Evolutionary conservation across 2,329 filamentous ascomycete species (phyloP).

Genomic region (Pseudopithomyces maydicus): DNA sequence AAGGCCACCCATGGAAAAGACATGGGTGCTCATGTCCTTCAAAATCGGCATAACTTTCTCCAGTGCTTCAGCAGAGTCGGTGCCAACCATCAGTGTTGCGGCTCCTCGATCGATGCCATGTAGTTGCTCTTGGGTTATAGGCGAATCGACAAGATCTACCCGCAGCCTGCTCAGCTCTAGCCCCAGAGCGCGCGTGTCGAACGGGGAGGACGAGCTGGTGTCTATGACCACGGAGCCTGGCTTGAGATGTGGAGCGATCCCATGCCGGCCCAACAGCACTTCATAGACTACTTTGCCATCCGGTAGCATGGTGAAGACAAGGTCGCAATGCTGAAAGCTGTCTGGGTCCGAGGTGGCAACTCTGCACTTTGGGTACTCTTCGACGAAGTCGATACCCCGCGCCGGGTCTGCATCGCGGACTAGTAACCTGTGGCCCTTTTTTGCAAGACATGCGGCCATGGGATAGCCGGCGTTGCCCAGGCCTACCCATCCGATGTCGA

Average conservation of each 20-base stretch:
- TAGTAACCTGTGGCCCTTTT: conserved; percentile 20
- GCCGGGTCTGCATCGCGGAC: conserved; percentile 24
- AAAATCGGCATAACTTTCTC: conserved; percentile 41
- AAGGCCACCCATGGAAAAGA: conserved; percentile 43
- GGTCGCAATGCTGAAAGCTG: conserved; percentile 22
- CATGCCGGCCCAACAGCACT: conserved; percentile 18
- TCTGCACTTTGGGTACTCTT: conserved; percentile 22
- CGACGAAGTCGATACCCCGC: conserved; percentile 22
- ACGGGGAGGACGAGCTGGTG: conserved; percentile 43
- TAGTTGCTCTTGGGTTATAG: conserved; percentile 45
- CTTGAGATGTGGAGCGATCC: conserved; percentile 22
- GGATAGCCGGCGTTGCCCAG: conserved; percentile 26
- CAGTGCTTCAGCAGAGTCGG: conserved; percentile 26
- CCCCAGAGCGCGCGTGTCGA: conserved; percentile 40
- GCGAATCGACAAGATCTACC: conserved; percentile 41
- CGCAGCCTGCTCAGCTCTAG: conserved; percentile 35
- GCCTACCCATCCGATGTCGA: conserved; percentile 25
- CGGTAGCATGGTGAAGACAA: conserved; percentile 27
- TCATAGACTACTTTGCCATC: conserved; percentile 20
- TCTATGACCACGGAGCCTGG: conserved; percentile 40
- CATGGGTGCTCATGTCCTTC: conserved; percentile 39
- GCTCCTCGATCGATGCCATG: conserved; percentile 42
- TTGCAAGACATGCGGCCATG: conserved; percentile 25
- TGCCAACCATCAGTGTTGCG: conserved; percentile 43
- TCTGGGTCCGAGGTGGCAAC: conserved; percentile 17